Conservation (phyloP, 139 green algal genomes). For the Trebouxia sp. region DNA sequence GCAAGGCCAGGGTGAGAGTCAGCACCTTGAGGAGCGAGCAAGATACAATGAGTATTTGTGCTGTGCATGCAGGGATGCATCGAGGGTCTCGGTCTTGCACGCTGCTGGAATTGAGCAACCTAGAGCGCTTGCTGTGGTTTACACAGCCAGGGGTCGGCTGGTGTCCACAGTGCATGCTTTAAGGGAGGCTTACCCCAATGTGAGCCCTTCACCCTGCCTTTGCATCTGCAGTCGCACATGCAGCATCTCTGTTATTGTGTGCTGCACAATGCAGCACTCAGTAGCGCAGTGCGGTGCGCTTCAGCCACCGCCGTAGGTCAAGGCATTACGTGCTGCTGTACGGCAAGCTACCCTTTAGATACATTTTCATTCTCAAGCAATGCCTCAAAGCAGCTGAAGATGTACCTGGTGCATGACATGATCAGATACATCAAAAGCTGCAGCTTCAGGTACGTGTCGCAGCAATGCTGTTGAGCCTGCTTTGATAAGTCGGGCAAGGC, state of each 20-base stretch:
- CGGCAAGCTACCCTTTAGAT: too few species aligned
- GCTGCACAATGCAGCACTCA: background rate
- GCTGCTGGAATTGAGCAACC: slow-evolving; percentile 77
- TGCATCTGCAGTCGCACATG: background rate
- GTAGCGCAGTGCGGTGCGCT: background rate
- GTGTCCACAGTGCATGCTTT: slow-evolving; percentile 69
- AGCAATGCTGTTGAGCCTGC: too few species aligned
- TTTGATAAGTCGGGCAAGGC: too few species aligned
- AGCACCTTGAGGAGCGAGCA: background rate
- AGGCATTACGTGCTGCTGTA: too few species aligned
- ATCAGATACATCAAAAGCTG: too few species aligned
- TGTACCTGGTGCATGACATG: too few species aligned
- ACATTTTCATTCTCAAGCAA: too few species aligned
- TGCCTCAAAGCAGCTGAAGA: too few species aligned
- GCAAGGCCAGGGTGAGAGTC: too few species aligned
- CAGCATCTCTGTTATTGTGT: too few species aligned
- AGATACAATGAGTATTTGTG: background rate
- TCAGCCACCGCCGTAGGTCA: too few species aligned
- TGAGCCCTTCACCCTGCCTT: slow-evolving; percentile 29
- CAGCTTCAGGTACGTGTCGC: too few species aligned
- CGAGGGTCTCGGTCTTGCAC: slow-evolving; percentile 61
- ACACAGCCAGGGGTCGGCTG: slow-evolving; percentile 53
- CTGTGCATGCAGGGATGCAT: background rate
- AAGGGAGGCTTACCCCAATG: slow-evolving; percentile 56
- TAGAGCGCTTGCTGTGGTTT: slow-evolving; percentile 73